phyloP scores from a whole-genome alignment of 768 basidiomycete species.

The Agaricus subrufescens region DNA sequence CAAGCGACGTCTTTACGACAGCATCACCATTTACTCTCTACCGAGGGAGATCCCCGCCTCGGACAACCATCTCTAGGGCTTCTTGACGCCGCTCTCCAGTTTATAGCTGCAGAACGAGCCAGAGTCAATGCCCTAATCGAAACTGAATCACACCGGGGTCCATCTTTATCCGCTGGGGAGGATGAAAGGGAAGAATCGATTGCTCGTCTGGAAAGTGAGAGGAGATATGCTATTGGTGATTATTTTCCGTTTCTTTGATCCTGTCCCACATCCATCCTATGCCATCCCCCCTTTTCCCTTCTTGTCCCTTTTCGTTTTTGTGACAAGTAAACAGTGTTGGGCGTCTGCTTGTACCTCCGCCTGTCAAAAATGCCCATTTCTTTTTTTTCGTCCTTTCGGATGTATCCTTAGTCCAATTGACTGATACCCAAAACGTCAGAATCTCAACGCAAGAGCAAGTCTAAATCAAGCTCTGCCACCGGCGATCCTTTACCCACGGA shows the following conservation, averaged over 20 bases:
- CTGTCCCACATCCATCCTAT: background rate
- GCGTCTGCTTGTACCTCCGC: background rate
- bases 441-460: background rate
- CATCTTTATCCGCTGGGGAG: background rate
- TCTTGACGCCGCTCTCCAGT: constrained; percentile 70
- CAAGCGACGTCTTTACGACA: background rate
- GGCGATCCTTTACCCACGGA: background rate
- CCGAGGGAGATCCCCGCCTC: constrained; percentile 13
- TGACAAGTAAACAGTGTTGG: background rate
- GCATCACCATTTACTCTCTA: background rate
- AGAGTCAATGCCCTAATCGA: constrained; percentile 46
- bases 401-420: background rate
- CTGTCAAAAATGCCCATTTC: background rate
- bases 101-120: constrained; percentile 67
- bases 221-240: constrained; percentile 8
- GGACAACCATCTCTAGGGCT: constrained; percentile 66
- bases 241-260: constrained; percentile 9
- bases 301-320: background rate
- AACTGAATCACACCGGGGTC: constrained; percentile 18
- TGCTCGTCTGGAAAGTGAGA: background rate
- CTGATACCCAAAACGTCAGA: constrained; percentile 7
- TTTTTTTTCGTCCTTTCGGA: background rate
- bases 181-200: background rate
- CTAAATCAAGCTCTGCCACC: background rate
- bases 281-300: background rate